phyloP scores from a whole-genome alignment of 1,139 yeast genomes.

The Geotrichum citri-aurantii region DNA sequence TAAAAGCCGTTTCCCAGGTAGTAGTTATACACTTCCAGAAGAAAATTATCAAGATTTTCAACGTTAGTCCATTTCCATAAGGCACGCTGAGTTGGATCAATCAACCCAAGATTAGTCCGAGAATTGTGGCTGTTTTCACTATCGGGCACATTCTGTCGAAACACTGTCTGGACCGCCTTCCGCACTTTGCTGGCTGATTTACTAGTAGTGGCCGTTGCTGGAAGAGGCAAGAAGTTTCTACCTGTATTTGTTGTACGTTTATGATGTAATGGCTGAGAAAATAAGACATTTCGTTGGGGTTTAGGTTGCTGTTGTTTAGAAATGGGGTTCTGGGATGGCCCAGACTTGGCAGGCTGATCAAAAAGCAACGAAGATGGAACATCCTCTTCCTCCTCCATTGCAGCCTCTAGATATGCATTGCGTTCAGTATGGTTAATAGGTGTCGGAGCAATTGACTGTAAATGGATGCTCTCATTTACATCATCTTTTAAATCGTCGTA shows the following conservation, averaged over 20 bases:
- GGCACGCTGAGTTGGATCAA: conserved; percentile 69
- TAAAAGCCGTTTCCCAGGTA: conserved; percentile 79
- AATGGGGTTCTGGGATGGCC: neutral
- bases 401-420: neutral
- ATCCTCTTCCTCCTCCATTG: conserved; percentile 8
- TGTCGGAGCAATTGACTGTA: neutral
- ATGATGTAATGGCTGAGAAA: neutral
- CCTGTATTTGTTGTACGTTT: neutral
- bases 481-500: conserved; percentile 6
- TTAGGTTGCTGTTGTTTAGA: conserved; percentile 1
- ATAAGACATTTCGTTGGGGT: neutral
- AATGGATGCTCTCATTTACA: conserved; percentile 1
- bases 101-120: conserved; percentile 15
- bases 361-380: conserved; percentile 15
- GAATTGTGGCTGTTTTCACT: conserved; percentile 1
- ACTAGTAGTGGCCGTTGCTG: neutral
- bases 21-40: conserved; percentile 76
- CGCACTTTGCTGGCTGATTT: conserved; percentile 3
- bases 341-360: conserved; percentile 7
- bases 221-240: neutral
- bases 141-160: conserved; percentile 2
- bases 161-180: conserved; percentile 5
- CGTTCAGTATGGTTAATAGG: neutral
- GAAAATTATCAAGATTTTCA: conserved; percentile 78
- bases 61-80: conserved; percentile 96